Conservation (phyloP, 306 rosid species). For the Chamaecrista fasciculata region DNA sequence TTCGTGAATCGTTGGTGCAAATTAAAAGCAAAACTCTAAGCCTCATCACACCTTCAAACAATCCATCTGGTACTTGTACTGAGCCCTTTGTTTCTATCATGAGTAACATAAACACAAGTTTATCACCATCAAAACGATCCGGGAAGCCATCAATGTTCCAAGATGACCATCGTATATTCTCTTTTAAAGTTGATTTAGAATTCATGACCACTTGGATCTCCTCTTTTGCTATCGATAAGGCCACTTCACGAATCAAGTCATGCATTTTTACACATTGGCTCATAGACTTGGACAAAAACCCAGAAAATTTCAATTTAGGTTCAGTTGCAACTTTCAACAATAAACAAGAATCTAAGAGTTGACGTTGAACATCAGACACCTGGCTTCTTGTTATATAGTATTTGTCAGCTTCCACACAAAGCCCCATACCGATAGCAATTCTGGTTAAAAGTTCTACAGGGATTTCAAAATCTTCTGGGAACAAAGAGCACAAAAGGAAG, state of each 20-base stretch:
- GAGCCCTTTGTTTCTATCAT: no score
- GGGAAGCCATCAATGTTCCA: no score
- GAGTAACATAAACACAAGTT: slow-evolving; percentile 6
- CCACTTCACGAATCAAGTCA: slow-evolving; percentile 20
- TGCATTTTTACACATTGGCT: neutral
- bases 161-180: neutral
- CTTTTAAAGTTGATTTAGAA: no score
- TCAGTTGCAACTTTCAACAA: no score
- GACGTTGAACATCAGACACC: neutral
- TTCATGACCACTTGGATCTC: no score
- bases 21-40: neutral
- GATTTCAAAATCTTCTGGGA: slow-evolving; percentile 29
- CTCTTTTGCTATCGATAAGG: neutral
- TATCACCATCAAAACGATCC: neutral
- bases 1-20: neutral
- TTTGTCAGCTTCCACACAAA: neutral
- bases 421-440: neutral
- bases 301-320: no score
- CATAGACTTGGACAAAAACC: no score
- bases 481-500: slow-evolving; percentile 23
- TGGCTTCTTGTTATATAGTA: neutral
- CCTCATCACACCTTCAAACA: neutral
- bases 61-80: neutral
- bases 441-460: neutral
- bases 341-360: slow-evolving; percentile 14